Base-by-base conservation (phyloP, 1,139 yeast genomes). In the Saccharomyces hybrid region DNA sequence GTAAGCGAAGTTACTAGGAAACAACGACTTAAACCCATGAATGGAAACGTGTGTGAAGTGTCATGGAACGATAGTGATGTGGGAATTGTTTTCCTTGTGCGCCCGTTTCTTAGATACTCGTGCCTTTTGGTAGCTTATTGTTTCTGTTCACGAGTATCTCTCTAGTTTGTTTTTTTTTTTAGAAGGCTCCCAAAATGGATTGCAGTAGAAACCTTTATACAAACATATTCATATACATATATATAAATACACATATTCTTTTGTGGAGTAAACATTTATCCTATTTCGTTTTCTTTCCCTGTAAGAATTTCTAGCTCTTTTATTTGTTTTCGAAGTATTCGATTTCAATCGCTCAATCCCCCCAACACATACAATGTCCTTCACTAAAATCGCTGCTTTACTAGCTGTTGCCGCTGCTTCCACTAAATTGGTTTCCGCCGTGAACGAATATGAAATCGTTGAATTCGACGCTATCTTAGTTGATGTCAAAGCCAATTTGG, bases 391-490 rank as follows among this genome's bases (percentile, higher is more conserved):
- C 28, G 47, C 60, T 34, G 52, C 57, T 46, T 51, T 61, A 44
- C 27, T 60, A 49, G 59, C 60, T 49, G 54, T 59, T 34, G 57
- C 55, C 51, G 62, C 61, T 28, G 49, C 55, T n/a, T 34, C 54
- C 21, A 55, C 62, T 34, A 21, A 55, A 46, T 34, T 42, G 28
- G 53, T 51, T 49, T 56, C 58, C 42, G 54, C 55, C 16, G 47
- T 58, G 54, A 44, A 54, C 48, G 49, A 52, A 21, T 56, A 57
- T 48, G 62, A 62, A 53, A 51, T 59, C 32, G 57, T 58, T 34
- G 63, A 62, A 52, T 57, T 62, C 52, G 54, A 62, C 46, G 63
- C 60, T 34, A 55, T 62, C 34, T 42, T 62, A 44, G 53, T 54
- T 48, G 65, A 62, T 55, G 63, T 60, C 42, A 48, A 57, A 42